Percentiles rank a stretch among this genome's conserved stretches.
These are phyloP conservation scores for Cicer cuneatum DNA, from an alignment of 306 rosid genomes.

Conservation along the genomic window DNA sequence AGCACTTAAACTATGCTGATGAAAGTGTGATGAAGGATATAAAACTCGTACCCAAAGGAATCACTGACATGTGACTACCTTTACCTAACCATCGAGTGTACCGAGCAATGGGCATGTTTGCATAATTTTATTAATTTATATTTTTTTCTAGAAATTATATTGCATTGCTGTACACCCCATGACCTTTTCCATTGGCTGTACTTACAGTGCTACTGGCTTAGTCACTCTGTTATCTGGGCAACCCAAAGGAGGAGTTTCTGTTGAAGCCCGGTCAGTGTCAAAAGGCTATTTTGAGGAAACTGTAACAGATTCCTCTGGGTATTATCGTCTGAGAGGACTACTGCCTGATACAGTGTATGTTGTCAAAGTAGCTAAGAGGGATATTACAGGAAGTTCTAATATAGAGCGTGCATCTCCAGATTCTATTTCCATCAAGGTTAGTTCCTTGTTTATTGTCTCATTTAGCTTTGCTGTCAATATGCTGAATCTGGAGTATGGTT, in stretches of 20 bases:
- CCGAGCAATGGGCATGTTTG: neutral
- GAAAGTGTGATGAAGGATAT: neutral
- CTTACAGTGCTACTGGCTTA: constrained; percentile 80
- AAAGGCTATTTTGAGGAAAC: constrained; percentile 95
- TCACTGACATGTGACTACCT: neutral
- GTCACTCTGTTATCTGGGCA: constrained; percentile 86
- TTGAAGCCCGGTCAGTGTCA: constrained; percentile 93
- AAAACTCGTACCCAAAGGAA: constrained; percentile 21
- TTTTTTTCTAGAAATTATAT: constrained; percentile 18
- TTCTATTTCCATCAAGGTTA: constrained; percentile 66
- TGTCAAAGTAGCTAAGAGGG: constrained; percentile 74
- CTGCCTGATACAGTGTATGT: constrained; percentile 80
- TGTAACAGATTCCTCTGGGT: constrained; percentile 83
- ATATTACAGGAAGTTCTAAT: constrained; percentile 55
- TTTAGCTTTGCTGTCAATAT: constrained; percentile 40
- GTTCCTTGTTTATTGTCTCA: constrained; percentile 38
- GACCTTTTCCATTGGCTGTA: constrained; percentile 8
- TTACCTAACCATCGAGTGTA: neutral
- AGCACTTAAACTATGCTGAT: constrained; percentile 5
- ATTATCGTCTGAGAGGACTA: constrained; percentile 93
- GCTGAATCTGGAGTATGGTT: constrained; percentile 38
- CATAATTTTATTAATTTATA: neutral
- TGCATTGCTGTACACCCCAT: constrained; percentile 7
- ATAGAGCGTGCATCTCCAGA: constrained; percentile 97
- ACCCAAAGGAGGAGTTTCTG: constrained; percentile 91